phyloP scores from a whole-genome alignment of 768 basidiomycete species.

The Serendipita indica region DNA sequence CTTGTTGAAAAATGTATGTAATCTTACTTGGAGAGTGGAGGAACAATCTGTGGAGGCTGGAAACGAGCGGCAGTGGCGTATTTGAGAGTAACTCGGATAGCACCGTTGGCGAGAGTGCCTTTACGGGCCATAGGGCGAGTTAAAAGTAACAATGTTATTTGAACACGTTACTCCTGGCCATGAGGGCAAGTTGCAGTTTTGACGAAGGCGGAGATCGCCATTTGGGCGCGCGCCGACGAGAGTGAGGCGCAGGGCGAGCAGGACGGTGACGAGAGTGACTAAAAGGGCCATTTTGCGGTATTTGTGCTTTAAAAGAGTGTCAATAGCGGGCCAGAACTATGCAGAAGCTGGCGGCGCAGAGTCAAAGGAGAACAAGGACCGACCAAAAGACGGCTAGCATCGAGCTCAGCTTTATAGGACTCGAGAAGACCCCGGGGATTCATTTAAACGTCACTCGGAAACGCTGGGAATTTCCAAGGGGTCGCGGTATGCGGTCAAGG shows the following conservation, averaged over 20 bases:
- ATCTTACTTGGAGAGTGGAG: background rate
- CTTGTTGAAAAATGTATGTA: slow-evolving; percentile 8
- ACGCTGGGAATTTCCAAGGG: background rate
- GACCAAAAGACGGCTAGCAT: background rate
- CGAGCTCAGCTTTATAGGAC: background rate
- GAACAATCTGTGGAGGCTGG: slow-evolving; percentile 36
- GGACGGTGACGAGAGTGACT: background rate
- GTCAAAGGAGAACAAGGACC: background rate
- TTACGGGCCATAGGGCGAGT: background rate
- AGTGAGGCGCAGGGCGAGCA: background rate
- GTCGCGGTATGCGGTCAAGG: too few species aligned
- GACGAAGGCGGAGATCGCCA: background rate
- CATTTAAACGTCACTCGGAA: background rate
- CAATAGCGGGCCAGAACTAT: background rate
- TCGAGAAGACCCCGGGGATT: background rate
- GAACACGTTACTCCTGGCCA: background rate
- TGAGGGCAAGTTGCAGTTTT: background rate
- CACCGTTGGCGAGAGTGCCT: slow-evolving; percentile 23
- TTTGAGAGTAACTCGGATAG: slow-evolving; percentile 44
- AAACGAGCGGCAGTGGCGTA: slow-evolving; percentile 54
- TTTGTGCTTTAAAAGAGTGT: slow-evolving; percentile 3
- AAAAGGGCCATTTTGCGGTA: background rate
- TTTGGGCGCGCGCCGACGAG: background rate
- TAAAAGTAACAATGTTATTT: slow-evolving; percentile 1
- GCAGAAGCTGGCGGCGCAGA: background rate